phyloP scores from a whole-genome alignment of 2,329 filamentous ascomycete genomes.

The Fusarium nematophilum region DNA sequence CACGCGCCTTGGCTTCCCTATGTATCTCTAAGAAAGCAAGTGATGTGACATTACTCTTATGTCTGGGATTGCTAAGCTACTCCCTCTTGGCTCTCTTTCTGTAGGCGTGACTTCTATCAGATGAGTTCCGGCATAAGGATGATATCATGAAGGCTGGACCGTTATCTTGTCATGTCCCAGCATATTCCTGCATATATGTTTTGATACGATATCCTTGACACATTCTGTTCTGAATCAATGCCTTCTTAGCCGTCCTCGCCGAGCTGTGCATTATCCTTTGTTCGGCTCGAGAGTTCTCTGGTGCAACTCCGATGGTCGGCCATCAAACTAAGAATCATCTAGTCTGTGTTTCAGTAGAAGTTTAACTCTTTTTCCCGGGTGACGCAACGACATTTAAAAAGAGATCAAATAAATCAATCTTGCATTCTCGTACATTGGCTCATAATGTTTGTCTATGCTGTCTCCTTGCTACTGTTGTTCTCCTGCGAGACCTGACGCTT shows the following conservation, averaged over 20 bases:
- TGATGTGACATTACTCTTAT: slow-evolving; percentile 42
- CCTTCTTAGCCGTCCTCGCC: neutral
- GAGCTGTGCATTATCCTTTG: neutral
- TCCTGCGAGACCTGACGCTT: neutral
- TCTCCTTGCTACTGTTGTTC: neutral
- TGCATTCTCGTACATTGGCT: no score
- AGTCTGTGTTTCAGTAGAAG: neutral
- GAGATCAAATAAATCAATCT: no score
- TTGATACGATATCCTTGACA: neutral
- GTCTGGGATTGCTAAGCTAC: neutral
- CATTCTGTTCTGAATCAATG: neutral
- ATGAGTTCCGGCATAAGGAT: no score
- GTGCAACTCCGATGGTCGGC: slow-evolving; percentile 4
- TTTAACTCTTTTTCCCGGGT: neutral
- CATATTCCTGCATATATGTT: no score
- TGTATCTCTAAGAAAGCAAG: slow-evolving; percentile 47
- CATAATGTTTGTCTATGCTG: no score
- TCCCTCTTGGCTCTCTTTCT: neutral
- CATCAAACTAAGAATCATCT: neutral
- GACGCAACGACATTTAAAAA: neutral
- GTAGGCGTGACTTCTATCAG: neutral
- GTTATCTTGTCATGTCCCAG: no score
- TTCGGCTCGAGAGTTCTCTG: neutral
- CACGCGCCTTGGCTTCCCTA: slow-evolving; percentile 51
- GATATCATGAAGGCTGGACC: no score